phyloP scores from a whole-genome alignment of 805 yeast genomes.

The Kregervanrija fluxuum region DNA sequence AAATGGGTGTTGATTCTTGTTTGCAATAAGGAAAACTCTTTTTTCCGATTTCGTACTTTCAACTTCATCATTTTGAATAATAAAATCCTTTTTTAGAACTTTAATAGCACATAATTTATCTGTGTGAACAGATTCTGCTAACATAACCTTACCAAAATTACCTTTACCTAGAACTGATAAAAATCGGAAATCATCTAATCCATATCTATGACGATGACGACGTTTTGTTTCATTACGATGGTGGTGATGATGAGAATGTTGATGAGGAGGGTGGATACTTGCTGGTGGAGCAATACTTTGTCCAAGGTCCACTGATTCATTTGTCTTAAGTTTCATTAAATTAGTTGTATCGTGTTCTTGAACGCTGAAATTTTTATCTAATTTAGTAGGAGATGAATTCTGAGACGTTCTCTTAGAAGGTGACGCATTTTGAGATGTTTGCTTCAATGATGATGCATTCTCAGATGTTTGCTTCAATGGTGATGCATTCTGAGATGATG shows the following conservation, averaged over 20 bases:
- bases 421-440: no score
- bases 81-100: conserved; percentile 92
- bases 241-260: conserved; percentile 10
- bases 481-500: conserved; percentile 1
- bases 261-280: conserved; percentile 8
- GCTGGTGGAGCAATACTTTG: not conserved
- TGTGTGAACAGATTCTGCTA: conserved; percentile 86
- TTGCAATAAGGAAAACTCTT: conserved; percentile 69
- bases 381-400: no score
- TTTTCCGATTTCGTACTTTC: conserved; percentile 93
- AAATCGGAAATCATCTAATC: conserved; percentile 91
- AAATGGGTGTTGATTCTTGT: conserved; percentile 87
- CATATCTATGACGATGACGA: conserved; percentile 62
- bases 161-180: conserved; percentile 96
- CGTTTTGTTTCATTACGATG: conserved; percentile 27
- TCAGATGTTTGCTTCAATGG: not conserved
- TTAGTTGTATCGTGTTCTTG: not conserved
- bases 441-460: no score
- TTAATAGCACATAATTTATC: conserved; percentile 86
- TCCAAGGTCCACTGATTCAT: conserved; percentile 5
- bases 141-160: conserved; percentile 96
- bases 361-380: no score
- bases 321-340: conserved; percentile 3
- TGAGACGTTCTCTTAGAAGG: no score
- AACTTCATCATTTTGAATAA: conserved; percentile 92